Percentiles rank a stretch among this genome's conserved stretches.
Conservation (phyloP, 2,329 filamentous ascomycete genomes). For the Pezizomycotina sp. region DNA sequence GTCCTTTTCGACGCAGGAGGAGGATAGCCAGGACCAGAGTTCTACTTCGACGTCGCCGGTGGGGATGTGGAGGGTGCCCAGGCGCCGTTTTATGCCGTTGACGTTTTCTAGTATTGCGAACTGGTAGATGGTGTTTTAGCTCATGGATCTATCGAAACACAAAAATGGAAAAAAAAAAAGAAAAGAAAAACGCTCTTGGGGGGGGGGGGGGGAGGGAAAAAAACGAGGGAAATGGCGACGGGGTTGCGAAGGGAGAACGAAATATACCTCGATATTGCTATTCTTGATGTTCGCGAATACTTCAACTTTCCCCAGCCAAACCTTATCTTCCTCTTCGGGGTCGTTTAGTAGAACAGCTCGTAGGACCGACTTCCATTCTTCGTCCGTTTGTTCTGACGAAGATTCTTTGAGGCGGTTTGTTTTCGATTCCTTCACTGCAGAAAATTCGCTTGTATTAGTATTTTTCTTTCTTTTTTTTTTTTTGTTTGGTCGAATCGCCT, state of each 20-base stretch:
- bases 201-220: background rate
- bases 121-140: background rate
- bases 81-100: slow-evolving; percentile 1
- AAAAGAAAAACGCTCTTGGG: slow-evolving; percentile 1
- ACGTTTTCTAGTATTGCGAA: slow-evolving; percentile 1
- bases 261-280: no score
- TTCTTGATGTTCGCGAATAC: slow-evolving; percentile 14
- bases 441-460: no score
- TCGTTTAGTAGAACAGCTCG: slow-evolving; percentile 14
- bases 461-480: no score
- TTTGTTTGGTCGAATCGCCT: no score
- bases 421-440: slow-evolving; percentile 16
- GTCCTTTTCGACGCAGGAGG: slow-evolving; percentile 12
- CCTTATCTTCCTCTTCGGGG: slow-evolving; percentile 8
- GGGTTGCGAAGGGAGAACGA: slow-evolving; percentile 3
- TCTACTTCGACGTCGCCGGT: slow-evolving; percentile 17
- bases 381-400: slow-evolving; percentile 12
- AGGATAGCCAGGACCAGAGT: slow-evolving; percentile 17
- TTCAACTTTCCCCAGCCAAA: slow-evolving; percentile 9
- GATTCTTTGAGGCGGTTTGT: slow-evolving; percentile 12
- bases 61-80: slow-evolving; percentile 9
- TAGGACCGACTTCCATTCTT: slow-evolving; percentile 18
- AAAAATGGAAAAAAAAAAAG: background rate
- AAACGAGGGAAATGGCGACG: background rate
- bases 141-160: background rate